These are phyloP conservation scores for Sarcomyxa edulis DNA, from an alignment of 768 basidiomycete genomes.

Conservation along the genomic window DNA sequence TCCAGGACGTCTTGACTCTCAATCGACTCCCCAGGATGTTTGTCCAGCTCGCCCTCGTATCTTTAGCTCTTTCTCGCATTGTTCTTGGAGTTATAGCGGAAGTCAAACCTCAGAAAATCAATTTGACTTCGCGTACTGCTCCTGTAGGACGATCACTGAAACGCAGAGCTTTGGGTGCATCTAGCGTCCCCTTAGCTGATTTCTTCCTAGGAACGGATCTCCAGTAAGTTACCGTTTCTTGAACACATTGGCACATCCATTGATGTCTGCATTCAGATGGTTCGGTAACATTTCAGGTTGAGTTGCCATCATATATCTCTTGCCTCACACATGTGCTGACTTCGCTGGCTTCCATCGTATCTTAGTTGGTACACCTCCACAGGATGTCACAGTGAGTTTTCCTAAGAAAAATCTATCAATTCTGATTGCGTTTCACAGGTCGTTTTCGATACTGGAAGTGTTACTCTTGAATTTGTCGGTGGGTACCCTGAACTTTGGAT, in stretches of 20 bases:
- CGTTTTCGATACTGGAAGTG: constrained; percentile 56
- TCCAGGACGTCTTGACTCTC: too few species aligned
- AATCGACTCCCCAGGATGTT: too few species aligned
- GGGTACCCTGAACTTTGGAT: constrained; percentile 10
- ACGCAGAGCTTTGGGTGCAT: constrained; percentile 30
- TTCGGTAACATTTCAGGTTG: constrained; percentile 45
- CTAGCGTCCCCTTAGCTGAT: constrained; percentile 41
- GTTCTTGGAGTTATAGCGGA: constrained; percentile 5
- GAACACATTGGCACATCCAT: too few species aligned
- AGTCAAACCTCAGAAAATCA: constrained; percentile 25
- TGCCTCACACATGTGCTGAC: constrained; percentile 2
- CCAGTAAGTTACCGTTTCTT: constrained; percentile 31
- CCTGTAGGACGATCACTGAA: constrained; percentile 18
- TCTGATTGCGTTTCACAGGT: constrained; percentile 25
- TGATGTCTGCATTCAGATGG: constrained; percentile 31
- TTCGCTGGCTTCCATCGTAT: too few species aligned
- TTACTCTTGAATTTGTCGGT: constrained; percentile 44
- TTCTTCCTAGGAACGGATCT: constrained; percentile 54
- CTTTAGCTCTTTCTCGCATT: neutral
- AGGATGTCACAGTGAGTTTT: constrained; percentile 30
- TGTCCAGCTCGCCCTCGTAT: constrained; percentile 1
- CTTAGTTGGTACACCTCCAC: constrained; percentile 50
- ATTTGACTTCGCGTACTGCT: constrained; percentile 19
- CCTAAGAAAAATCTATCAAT: neutral
- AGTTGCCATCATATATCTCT: constrained; percentile 3